These are phyloP conservation scores for Terfezia claveryi DNA, from an alignment of 495 filamentous ascomycete species.

Conservation along the genomic window DNA sequence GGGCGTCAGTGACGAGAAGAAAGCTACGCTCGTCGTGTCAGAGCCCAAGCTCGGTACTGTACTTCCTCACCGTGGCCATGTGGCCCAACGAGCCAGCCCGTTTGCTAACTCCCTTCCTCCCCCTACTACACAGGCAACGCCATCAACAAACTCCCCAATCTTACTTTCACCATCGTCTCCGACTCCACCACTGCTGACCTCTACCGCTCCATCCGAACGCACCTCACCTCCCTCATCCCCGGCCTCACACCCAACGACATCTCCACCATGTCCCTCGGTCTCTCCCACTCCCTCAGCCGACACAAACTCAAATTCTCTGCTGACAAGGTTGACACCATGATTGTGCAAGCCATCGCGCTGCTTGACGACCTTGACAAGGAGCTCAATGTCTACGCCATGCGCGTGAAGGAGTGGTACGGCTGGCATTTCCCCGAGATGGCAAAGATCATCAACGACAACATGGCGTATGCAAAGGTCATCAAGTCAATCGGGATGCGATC, in stretches of 20 bases:
- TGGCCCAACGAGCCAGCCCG: background rate
- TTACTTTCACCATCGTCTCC: constrained; percentile 65
- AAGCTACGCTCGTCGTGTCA: constrained; percentile 80
- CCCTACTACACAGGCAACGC: constrained; percentile 34
- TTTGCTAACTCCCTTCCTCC: background rate
- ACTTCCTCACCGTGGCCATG: constrained; percentile 1
- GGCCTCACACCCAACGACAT: constrained; percentile 66
- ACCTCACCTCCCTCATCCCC: constrained; percentile 77
- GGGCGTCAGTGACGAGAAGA: constrained; percentile 91
- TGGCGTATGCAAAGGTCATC: constrained; percentile 77
- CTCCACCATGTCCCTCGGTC: constrained; percentile 78
- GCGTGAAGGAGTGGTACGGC: constrained; percentile 99
- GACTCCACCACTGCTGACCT: constrained; percentile 71
- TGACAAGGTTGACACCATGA: constrained; percentile 99
- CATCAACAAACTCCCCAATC: constrained; percentile 75
- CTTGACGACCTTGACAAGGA: constrained; percentile 97
- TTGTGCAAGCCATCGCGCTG: constrained; percentile 84
- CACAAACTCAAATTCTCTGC: constrained; percentile 98
- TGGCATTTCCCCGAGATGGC: constrained; percentile 99
- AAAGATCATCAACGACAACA: constrained; percentile 91
- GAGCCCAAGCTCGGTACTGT: constrained; percentile 71
- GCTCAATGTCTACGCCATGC: constrained; percentile 94
- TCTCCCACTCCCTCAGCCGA: constrained; percentile 91
- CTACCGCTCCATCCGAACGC: constrained; percentile 78
- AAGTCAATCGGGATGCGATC: constrained; percentile 68